Evolutionary conservation across 768 basidiomycete genomes (phyloP), one percentile per base, ranked within the genome.

Genomic region (Tylopilus rubrobrunneus): DNA sequence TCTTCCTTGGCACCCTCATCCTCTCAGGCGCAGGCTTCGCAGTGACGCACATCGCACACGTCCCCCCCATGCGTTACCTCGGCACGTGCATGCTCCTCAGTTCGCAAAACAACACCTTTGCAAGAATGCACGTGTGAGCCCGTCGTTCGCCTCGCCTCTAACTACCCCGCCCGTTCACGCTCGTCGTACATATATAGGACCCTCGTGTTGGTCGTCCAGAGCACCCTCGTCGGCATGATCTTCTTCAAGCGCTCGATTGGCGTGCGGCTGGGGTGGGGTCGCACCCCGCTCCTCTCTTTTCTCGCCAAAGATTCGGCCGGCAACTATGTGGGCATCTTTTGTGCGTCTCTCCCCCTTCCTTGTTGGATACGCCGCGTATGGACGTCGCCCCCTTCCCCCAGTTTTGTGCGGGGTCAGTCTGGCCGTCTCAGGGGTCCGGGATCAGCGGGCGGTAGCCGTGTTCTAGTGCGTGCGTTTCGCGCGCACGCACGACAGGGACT

Each of bases 301-400:
- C 64, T 80, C 15, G 66, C 76, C 60, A 71, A 73, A n/a, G 79
- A 80, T 60, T 74, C 78, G 7, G 71, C 73, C 3, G 73, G 74
- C 67, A 74, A 75, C 1, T 78, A 76, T 60, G 42, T 74, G 31
- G 44, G 74, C 4, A 55, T 78, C 9, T 75, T 76, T 53, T 50
- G 79, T 78, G 51, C 56, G 57, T 56, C 37, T 31, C 4, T n/a
- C 29, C 10, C 29, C 40, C 21, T 40, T n/a, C 23, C 25, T 21
- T 7, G 10, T 27, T 45, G 17, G 17, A 21, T 17, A 4, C 11
- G 21, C 29, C 45, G 21, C 43, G 43, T 42, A 50, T 14, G 12
- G 9, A 1, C 17, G 5, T 21, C 2, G 17, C 25, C 0, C 5
- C 25, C 14, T 5, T n/a, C n/a, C n/a, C n/a, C n/a, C 17, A 64